Base-by-base conservation (phyloP, 2,329 filamentous ascomycete species). In the Magnaporthiopsis incrustans region DNA sequence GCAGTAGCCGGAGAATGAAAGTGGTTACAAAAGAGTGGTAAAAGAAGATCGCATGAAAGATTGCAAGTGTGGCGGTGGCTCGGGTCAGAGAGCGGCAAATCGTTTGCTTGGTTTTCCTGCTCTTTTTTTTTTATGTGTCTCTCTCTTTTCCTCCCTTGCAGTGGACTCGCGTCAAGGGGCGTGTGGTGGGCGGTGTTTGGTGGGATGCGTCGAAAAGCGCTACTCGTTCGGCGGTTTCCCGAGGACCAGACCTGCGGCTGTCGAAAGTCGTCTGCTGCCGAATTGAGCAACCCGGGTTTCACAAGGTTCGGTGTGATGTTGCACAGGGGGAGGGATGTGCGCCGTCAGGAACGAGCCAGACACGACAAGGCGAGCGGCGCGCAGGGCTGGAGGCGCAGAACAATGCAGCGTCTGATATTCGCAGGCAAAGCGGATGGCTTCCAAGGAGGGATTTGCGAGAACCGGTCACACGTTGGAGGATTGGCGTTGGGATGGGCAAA, bases 401-500 rank as follows among this genome's bases (percentile, higher is more conserved):
- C 56, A 63, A 63, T 63, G 61, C 61, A 56, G 32, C 26, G 61
- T 63, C 56, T 63, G 61, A 63, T 63, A n/a, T n/a, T 25, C 56
- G 57, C 30, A 44, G 30, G 33, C 14, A 32, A 63, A 30, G 53
- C 18, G 56, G 53, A 44, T 30, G 53, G 56, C 18, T 50, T 50
- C 12, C 32, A 63, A 44, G 61, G 25, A 63, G 56, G 53, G 61
- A 63, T 63, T 59, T 61, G n/a, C 61, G 22, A 56, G 56, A 63
- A 59, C 61, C 61, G 53, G 61, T 63, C 61, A 63, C 61, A 62
- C 44, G 44, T n/a, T 53, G 44, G 44, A 53, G 35, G 53, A 63
- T 63, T 63, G 53, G 53, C 57, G 61, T 35, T 27, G 53, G 56
- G 61, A 63, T 59, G 61, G 61, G n/a, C 33, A 63, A 57, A 60